Evolutionary conservation across 2,329 filamentous ascomycete species (phyloP).

Genomic region (Aureobasidium sp.): DNA sequence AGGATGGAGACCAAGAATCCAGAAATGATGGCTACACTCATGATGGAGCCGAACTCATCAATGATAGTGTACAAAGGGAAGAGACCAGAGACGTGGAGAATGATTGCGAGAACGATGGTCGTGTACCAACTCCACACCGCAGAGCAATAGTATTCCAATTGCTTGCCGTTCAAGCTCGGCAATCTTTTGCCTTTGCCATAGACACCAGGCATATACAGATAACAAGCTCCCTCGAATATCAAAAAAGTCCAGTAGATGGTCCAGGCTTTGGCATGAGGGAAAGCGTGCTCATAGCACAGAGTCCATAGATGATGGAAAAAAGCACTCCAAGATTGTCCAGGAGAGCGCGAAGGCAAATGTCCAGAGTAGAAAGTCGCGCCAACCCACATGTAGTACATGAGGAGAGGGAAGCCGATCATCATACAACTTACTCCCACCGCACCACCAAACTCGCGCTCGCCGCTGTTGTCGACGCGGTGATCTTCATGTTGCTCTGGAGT

Average conservation of each 20-base stretch:
- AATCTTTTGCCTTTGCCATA: constrained; percentile 77
- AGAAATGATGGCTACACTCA: constrained; percentile 81
- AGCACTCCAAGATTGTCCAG: constrained; percentile 57
- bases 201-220: constrained; percentile 74
- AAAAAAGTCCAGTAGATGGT: constrained; percentile 86
- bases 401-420: constrained; percentile 76
- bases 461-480: background rate
- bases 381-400: constrained; percentile 98
- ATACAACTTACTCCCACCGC: constrained; percentile 64
- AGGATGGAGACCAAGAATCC: constrained; percentile 71
- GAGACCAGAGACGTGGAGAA: constrained; percentile 65
- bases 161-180: constrained; percentile 66
- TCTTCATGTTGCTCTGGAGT: background rate
- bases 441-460: constrained; percentile 68
- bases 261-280: constrained; percentile 71
- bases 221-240: constrained; percentile 69
- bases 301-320: constrained; percentile 61
- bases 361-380: constrained; percentile 82
- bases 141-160: constrained; percentile 85
- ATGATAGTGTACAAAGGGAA: constrained; percentile 82
- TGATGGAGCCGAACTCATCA: constrained; percentile 81
- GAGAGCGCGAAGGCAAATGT: constrained; percentile 53
- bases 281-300: constrained; percentile 71
- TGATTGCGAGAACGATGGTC: constrained; percentile 60
- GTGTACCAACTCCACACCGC: constrained; percentile 75